Conservation (phyloP, 208 protist genomes). For the Trypanosomatidae sp. region DNA sequence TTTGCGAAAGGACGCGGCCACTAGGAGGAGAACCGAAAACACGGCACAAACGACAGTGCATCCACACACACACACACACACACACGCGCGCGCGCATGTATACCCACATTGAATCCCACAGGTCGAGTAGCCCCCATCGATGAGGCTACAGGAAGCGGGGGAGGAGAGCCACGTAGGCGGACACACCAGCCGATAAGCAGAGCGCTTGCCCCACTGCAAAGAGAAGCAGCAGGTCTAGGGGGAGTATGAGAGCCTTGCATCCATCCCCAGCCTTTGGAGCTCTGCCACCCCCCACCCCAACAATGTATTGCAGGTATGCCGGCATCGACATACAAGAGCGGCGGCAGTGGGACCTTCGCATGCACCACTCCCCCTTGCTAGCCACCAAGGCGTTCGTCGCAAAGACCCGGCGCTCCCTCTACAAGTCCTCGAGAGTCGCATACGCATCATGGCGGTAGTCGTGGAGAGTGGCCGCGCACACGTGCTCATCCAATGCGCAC, state of each 20-base stretch:
- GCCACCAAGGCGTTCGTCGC: not conserved
- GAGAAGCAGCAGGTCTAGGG: not conserved
- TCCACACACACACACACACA: not conserved
- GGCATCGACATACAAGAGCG: not conserved
- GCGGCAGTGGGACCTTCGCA: not conserved
- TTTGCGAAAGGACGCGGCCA: too few species aligned
- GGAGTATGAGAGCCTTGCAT: not conserved
- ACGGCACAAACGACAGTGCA: too few species aligned
- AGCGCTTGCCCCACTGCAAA: not conserved
- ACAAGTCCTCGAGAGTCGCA: slow-evolving; percentile 27
- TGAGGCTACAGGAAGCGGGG: not conserved
- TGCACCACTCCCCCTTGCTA: not conserved
- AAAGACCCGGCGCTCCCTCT: not conserved
- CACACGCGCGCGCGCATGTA: not conserved
- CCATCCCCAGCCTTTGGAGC: not conserved
- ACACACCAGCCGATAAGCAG: not conserved
- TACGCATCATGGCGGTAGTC: slow-evolving; percentile 37
- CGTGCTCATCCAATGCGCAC: slow-evolving; percentile 51
- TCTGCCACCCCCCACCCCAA: not conserved
- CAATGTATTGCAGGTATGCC: not conserved
- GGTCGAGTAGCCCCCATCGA: too few species aligned
- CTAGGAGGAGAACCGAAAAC: not conserved
- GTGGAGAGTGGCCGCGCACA: slow-evolving; percentile 41
- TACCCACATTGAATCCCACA: not conserved
- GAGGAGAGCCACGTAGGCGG: not conserved